These are phyloP conservation scores for Diddensiella santjacobensis DNA, from an alignment of 805 yeast genomes.

Conservation along the genomic window DNA sequence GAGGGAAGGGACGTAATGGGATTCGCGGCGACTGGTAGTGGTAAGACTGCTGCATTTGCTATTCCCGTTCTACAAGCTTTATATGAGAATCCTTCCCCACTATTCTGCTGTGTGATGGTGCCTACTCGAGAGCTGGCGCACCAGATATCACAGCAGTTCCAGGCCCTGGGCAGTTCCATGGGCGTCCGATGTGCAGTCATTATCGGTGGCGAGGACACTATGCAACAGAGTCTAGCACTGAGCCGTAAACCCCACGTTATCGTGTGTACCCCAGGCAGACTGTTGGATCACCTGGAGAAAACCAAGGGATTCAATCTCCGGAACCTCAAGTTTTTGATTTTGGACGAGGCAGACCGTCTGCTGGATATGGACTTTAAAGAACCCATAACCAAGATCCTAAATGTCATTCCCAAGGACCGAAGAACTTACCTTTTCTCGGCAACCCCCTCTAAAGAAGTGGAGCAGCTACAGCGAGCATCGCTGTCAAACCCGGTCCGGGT, in stretches of 20 bases:
- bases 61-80: constrained; percentile 87
- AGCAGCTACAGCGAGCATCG: constrained; percentile 90
- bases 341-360: constrained; percentile 97
- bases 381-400: constrained; percentile 79
- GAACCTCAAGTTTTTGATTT: constrained; percentile 74
- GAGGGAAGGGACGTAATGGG: constrained; percentile 93
- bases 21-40: constrained; percentile 95
- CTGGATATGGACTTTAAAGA: constrained; percentile 97
- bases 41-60: constrained; percentile 98
- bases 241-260: constrained; percentile 92
- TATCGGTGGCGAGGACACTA: constrained; percentile 98
- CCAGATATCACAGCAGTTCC: constrained; percentile 86
- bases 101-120: constrained; percentile 82
- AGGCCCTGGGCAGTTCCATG: constrained; percentile 87
- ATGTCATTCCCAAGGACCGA: constrained; percentile 73
- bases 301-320: constrained; percentile 85
- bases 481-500: constrained; percentile 83
- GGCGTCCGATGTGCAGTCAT: constrained; percentile 86
- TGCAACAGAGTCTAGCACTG: constrained; percentile 93
- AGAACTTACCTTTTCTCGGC: constrained; percentile 89
- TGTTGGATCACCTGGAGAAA: constrained; percentile 88
- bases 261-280: constrained; percentile 88
- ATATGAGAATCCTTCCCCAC: constrained; percentile 85
- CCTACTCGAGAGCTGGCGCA: constrained; percentile 59
- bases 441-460: constrained; percentile 95